Base-by-base conservation (phyloP, 2,329 filamentous ascomycete genomes). In the Periconia macrospinosa region DNA sequence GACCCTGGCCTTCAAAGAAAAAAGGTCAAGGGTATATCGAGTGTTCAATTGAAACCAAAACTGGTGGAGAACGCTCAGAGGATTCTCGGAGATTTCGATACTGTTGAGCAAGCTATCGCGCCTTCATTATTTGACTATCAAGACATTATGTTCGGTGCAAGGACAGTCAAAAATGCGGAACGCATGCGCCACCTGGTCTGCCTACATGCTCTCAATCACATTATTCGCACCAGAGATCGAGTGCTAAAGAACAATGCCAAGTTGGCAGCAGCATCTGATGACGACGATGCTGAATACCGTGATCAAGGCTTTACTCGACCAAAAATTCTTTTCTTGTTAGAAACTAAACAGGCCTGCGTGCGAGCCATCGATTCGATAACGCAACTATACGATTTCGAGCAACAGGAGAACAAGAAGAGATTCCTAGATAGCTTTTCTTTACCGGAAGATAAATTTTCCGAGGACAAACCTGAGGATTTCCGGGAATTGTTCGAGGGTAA, bases 301-400 rank as follows among this genome's bases (percentile, higher is more conserved):
- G 94, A 99, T 62, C 94, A 99, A 75, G 94, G 94, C 0, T 99
- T 97, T 73, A 97, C 93, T 0, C 82, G 94, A 6, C 94, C 94
- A 8, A 97, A 97, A 70, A 88, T 97, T 7, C 82, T 99, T 18
- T 90, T 97, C 72, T 80, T 99, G 17, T 79, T 97, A 0, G 93
- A 94, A 3, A 97, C 94, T 0, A 86, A 92, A 51, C 87, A 97
- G 67, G 88, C 92, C 0, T 96, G 91, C 61, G 88, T 89, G 27
- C 86, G 86, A 47, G 87, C 90, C 62, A 81, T 96, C 37, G 86
- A 95, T 46, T 84, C 83, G 41, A 91, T 99, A 43, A 87, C 88
- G 41, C 81, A 85, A 6, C 76, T 96, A 20, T 90, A 87, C 74
- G 82, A 88, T 55, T 89, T 91, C 0, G 92, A 97, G 53, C 92